phyloP scores from a whole-genome alignment of 495 filamentous ascomycete genomes.

The Penicillium cosmopolitanum region DNA sequence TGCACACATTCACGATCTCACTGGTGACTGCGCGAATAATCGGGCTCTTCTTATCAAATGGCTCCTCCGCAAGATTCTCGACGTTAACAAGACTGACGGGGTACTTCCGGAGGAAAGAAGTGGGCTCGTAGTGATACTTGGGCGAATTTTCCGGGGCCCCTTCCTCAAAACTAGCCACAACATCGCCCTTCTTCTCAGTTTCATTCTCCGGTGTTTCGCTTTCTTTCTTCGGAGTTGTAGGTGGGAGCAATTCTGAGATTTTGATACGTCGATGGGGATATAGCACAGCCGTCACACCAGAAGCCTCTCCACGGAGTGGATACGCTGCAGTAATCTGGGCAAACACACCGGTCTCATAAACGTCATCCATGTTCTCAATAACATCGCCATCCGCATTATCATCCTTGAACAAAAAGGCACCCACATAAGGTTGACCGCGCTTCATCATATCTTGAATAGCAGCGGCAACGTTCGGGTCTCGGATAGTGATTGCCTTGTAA shows the following conservation, averaged over 20 bases:
- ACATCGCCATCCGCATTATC: conserved; percentile 89
- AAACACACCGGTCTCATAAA: conserved; percentile 95
- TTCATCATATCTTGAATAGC: conserved; percentile 97
- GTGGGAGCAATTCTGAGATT: conserved; percentile 77
- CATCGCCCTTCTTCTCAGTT: conserved; percentile 80
- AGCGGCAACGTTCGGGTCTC: conserved; percentile 81
- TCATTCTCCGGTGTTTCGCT: conserved; percentile 58
- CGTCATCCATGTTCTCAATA: conserved; percentile 84
- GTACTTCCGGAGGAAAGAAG: conserved; percentile 87
- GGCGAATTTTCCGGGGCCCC: conserved; percentile 43
- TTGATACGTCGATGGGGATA: conserved; percentile 97
- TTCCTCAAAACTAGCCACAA: conserved; percentile 98
- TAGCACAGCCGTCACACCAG: conserved; percentile 83
- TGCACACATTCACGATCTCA: conserved; percentile 98
- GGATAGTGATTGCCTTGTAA: conserved; percentile 97
- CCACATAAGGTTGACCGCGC: conserved; percentile 97
- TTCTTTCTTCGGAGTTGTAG: conserved; percentile 49
- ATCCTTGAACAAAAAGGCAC: conserved; percentile 96
- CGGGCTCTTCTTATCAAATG: conserved; percentile 83
- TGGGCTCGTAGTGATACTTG: conserved; percentile 77
- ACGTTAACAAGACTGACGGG: conserved; percentile 92
- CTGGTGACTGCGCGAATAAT: conserved; percentile 89
- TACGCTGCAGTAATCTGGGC: conserved; percentile 97
- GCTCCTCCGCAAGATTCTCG: conserved; percentile 86
- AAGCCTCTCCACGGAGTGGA: conserved; percentile 77